Percentiles rank a stretch among this genome's conserved stretches.
These are phyloP conservation scores for Gaeumannomyces sp. DNA, from an alignment of 2,329 filamentous ascomycete species.

Conservation along the genomic window DNA sequence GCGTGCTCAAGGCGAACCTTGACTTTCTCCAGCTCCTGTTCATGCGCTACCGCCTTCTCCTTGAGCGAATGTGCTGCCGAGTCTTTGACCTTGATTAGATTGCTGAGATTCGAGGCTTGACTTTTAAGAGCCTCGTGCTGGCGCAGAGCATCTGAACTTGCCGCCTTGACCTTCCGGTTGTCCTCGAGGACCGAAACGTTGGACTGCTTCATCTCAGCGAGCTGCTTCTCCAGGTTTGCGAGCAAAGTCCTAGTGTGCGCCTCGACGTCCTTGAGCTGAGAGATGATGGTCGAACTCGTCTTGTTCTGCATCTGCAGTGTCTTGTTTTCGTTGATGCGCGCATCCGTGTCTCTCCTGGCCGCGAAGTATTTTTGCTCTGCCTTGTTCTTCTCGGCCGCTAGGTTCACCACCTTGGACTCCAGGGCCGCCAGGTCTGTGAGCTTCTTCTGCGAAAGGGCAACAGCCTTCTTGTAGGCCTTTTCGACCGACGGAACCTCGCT, in stretches of 20 bases:
- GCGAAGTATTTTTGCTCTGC: slow-evolving; percentile 98
- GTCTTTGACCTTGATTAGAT: slow-evolving; percentile 70
- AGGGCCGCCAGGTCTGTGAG: slow-evolving; percentile 67
- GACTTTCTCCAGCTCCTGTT: slow-evolving; percentile 73
- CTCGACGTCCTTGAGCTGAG: slow-evolving; percentile 88
- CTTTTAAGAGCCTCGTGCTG: slow-evolving; percentile 65
- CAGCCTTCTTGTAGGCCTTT: slow-evolving; percentile 83
- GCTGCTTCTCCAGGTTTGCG: slow-evolving; percentile 84
- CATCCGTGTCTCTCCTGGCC: slow-evolving; percentile 89
- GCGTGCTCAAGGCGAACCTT: slow-evolving; percentile 71
- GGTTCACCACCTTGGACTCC: slow-evolving; percentile 70
- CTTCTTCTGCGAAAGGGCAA: slow-evolving; percentile 79
- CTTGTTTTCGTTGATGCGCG: slow-evolving; percentile 72
- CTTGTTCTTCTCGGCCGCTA: slow-evolving; percentile 86
- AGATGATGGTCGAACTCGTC: slow-evolving; percentile 89
- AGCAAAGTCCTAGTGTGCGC: slow-evolving; percentile 67
- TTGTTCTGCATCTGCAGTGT: slow-evolving; percentile 74
- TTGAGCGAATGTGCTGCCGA: slow-evolving; percentile 43
- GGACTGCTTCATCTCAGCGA: slow-evolving; percentile 73
- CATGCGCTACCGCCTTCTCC: slow-evolving; percentile 55
- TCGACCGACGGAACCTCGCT: slow-evolving; percentile 86
- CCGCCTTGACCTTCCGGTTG: slow-evolving; percentile 68
- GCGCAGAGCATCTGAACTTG: slow-evolving; percentile 62
- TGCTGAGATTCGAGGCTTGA: slow-evolving; percentile 72
- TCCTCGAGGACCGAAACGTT: slow-evolving; percentile 66